Evolutionary conservation across 2,329 filamentous ascomycete genomes (phyloP).

Genomic region (Ceratocystis colombiana): DNA sequence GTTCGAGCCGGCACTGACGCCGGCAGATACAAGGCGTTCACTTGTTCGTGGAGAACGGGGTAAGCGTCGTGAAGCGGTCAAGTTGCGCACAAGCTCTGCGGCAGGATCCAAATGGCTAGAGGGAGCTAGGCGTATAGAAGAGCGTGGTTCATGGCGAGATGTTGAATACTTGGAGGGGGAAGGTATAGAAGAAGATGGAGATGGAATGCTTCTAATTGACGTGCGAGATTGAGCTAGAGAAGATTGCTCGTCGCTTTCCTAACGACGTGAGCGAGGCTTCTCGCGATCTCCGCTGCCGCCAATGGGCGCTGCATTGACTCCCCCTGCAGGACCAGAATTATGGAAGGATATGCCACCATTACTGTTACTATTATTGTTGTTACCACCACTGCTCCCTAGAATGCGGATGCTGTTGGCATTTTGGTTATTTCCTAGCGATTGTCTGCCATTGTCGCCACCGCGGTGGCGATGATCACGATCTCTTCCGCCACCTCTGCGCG

Average conservation of each 20-base stretch:
- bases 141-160: too few relatives aligned
- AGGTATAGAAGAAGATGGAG: not conserved
- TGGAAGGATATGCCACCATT: constrained; percentile 3
- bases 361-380: not conserved
- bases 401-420: constrained; percentile 22
- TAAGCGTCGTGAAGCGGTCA: not conserved
- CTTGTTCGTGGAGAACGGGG: not conserved
- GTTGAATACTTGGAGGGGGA: not conserved
- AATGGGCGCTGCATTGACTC: constrained; percentile 25
- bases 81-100: not conserved
- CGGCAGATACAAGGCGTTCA: not conserved
- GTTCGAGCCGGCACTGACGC: not conserved
- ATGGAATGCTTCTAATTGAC: not conserved
- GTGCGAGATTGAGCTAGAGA: constrained; percentile 6
- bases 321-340: constrained; percentile 17
- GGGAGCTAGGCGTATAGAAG: too few relatives aligned
- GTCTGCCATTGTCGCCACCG: constrained; percentile 9
- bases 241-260: constrained; percentile 19
- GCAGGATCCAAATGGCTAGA: not conserved
- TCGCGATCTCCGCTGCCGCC: constrained; percentile 31
- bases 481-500: constrained; percentile 23
- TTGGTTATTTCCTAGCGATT: not conserved
- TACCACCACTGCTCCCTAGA: not conserved
- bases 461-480: constrained; percentile 25
- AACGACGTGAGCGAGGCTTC: constrained; percentile 33